Percentiles rank a stretch among this genome's conserved stretches.
phyloP scores from a whole-genome alignment of 140 eudicot genomes.

The Cichorium intybus region DNA sequence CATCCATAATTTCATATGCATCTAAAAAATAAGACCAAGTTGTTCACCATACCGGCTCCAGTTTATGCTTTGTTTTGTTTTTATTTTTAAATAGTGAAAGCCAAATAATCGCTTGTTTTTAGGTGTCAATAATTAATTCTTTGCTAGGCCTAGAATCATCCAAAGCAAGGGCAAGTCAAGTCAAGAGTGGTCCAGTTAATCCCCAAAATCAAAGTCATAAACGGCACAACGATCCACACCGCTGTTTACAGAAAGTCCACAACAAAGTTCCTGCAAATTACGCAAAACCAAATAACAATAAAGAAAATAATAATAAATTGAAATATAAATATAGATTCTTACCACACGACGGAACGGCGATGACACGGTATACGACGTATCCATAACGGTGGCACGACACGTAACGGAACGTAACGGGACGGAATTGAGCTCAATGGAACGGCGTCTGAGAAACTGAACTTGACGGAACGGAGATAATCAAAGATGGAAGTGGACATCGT shows the following conservation, averaged over 20 bases:
- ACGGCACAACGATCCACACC: constrained; percentile 18
- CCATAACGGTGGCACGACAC: neutral
- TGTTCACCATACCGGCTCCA: constrained; percentile 18
- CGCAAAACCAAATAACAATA: neutral
- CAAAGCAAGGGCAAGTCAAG: constrained; percentile 19
- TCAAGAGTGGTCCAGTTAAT: constrained; percentile 23
- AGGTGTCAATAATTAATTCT: neutral
- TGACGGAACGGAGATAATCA: constrained; percentile 19
- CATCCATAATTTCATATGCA: constrained; percentile 4
- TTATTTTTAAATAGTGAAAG: neutral
- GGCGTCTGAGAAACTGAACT: neutral
- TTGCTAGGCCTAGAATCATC: constrained; percentile 9
- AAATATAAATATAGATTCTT: neutral
- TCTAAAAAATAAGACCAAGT: neutral
- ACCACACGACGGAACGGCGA: constrained; percentile 20
- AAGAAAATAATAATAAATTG: neutral
- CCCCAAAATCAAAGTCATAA: constrained; percentile 27
- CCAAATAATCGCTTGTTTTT: neutral
- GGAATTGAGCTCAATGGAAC: neutral
- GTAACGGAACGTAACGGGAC: neutral
- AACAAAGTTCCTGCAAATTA: constrained; percentile 19
- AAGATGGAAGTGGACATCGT: neutral
- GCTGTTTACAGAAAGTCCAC: constrained; percentile 17
- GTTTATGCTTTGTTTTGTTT: neutral
- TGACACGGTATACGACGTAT: constrained; percentile 7